phyloP scores from a whole-genome alignment of 805 yeast species.

The Kurtzmaniella fragi region DNA sequence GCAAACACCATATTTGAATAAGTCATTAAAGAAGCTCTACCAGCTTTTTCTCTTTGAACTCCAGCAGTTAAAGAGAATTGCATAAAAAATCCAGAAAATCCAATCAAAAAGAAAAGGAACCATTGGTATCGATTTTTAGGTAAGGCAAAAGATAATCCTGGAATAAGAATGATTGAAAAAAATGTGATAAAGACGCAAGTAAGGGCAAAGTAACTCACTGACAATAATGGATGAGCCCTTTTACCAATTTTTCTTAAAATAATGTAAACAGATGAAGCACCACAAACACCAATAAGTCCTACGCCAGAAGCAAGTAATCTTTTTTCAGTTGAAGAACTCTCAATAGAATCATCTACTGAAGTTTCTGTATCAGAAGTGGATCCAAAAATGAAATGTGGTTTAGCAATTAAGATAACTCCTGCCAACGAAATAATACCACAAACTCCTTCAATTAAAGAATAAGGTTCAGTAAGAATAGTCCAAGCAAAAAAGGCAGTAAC shows the following conservation, averaged over 20 bases:
- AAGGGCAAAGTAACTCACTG: constrained; percentile 73
- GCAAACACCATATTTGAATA: constrained; percentile 81
- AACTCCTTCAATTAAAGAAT: constrained; percentile 59
- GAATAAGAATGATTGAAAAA: constrained; percentile 47
- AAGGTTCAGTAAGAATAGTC: constrained; percentile 58
- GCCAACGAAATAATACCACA: constrained; percentile 64
- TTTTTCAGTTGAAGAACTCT: constrained; percentile 47
- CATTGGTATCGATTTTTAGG: constrained; percentile 67
- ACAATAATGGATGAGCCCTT: constrained; percentile 72
- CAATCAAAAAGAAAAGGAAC: constrained; percentile 56
- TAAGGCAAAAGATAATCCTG: constrained; percentile 52
- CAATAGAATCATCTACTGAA: constrained; percentile 36
- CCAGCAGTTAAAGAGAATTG: constrained; percentile 80
- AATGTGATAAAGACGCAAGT: constrained; percentile 52
- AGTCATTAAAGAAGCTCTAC: constrained; percentile 67
- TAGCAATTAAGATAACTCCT: constrained; percentile 79
- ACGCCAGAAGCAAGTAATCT: constrained; percentile 59
- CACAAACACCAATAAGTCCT: constrained; percentile 63
- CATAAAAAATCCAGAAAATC: constrained; percentile 76
- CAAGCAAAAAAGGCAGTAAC: constrained; percentile 73
- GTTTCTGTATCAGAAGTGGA: constrained; percentile 22
- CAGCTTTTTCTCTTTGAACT: constrained; percentile 73
- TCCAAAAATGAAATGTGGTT: constrained; percentile 72
- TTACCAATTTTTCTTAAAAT: constrained; percentile 71
- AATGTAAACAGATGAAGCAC: constrained; percentile 67